Conservation (phyloP, 768 basidiomycete species). For the button mushroom (Agaricus bisporus) region DNA sequence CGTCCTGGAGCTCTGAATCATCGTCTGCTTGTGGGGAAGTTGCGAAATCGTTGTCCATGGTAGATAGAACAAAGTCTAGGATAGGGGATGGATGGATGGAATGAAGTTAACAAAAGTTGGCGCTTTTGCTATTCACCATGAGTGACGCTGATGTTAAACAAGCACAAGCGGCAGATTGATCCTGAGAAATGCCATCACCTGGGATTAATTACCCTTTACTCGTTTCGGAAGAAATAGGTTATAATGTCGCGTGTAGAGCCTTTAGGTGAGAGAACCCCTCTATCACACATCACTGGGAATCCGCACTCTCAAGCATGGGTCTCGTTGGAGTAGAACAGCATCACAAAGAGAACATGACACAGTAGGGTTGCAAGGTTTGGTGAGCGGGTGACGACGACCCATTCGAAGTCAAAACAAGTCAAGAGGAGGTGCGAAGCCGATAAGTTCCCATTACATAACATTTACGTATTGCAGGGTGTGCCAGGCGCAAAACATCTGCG, state of each 20-base stretch:
- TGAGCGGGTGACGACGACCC: conserved; percentile 4
- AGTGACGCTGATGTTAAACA: conserved; percentile 13
- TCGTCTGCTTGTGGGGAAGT: conserved; percentile 20
- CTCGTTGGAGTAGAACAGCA: not conserved
- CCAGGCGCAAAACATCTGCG: conserved; percentile 10
- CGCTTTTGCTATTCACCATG: conserved; percentile 20
- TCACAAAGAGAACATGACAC: not conserved
- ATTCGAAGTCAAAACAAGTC: conserved; percentile 4
- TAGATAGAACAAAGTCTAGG: conserved; percentile 22
- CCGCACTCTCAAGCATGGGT: not conserved
- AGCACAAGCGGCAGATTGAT: conserved; percentile 18
- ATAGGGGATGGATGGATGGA: conserved; percentile 22
- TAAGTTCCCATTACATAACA: conserved; percentile 9
- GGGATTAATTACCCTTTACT: conserved; percentile 16
- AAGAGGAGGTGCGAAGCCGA: conserved; percentile 7
- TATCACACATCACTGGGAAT: conserved; percentile 1
- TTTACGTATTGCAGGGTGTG: conserved; percentile 8
- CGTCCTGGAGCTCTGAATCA: conserved; percentile 24
- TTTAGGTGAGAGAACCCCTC: conserved; percentile 1
- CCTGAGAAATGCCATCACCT: conserved; percentile 18
- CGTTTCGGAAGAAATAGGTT: conserved; percentile 13
- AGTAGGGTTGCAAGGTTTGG: not conserved
- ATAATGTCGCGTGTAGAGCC: conserved; percentile 11
- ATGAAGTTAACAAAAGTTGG: conserved; percentile 27
- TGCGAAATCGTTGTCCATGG: conserved; percentile 27